Conservation (phyloP, 2,329 filamentous ascomycete species). For the Colletotrichum phormii region DNA sequence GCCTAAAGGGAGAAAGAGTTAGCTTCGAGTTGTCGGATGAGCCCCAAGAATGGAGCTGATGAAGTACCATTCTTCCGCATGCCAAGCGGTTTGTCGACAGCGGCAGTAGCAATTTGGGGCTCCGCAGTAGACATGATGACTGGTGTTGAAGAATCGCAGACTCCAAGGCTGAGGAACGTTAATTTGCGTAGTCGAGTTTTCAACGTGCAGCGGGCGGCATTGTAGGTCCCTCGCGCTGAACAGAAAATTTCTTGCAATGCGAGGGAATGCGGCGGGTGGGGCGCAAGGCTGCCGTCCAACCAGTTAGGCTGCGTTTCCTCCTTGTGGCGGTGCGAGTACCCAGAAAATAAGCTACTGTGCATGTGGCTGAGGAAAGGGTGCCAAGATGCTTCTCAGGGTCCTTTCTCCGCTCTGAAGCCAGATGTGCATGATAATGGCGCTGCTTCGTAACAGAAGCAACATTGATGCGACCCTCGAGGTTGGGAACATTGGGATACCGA, state of each 20-base stretch:
- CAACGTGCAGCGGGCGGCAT: constrained; percentile 17
- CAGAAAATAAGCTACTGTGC: constrained; percentile 16
- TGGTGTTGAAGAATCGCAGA: constrained; percentile 23
- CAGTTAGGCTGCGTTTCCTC: background rate
- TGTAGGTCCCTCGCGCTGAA: constrained; percentile 6
- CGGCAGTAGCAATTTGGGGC: constrained; percentile 46
- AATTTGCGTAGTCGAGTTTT: constrained; percentile 31
- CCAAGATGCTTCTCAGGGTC: constrained; percentile 15
- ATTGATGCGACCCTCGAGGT: background rate
- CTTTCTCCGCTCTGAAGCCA: background rate
- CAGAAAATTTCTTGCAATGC: constrained; percentile 22
- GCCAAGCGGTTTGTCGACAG: constrained; percentile 61
- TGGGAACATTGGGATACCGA: background rate
- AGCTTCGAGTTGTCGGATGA: background rate
- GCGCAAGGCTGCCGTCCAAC: constrained; percentile 8
- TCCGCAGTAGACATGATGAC: constrained; percentile 56
- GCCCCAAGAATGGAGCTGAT: constrained; percentile 18
- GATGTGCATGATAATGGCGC: background rate
- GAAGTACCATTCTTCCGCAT: constrained; percentile 85
- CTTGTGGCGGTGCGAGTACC: constrained; percentile 22
- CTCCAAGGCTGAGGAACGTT: constrained; percentile 23
- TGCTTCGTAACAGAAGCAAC: background rate
- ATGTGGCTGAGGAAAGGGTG: constrained; percentile 5
- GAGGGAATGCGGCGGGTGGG: constrained; percentile 23
- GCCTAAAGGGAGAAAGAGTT: constrained; percentile 62